phyloP scores from a whole-genome alignment of 768 basidiomycete species.

The Termitomyces sp. region DNA sequence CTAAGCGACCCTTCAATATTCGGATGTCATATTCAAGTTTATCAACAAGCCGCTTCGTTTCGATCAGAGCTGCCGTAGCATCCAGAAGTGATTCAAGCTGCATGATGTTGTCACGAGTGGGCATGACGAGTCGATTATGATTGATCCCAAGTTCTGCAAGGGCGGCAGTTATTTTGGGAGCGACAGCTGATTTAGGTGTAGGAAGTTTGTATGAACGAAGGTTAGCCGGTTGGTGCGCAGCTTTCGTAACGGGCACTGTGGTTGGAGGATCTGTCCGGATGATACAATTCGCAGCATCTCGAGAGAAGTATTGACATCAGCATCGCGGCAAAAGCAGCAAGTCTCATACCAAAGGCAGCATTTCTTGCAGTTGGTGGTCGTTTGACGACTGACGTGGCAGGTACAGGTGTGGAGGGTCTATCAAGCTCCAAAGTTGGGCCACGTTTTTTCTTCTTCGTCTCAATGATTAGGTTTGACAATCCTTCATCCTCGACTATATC shows the following conservation, averaged over 20 bases:
- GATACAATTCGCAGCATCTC: slow-evolving; percentile 72
- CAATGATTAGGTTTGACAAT: slow-evolving; percentile 36
- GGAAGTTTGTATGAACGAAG: slow-evolving; percentile 87
- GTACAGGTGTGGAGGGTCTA: slow-evolving; percentile 42
- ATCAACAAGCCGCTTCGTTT: slow-evolving; percentile 85
- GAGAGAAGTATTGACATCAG: slow-evolving; percentile 9
- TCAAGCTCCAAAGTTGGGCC: slow-evolving; percentile 35
- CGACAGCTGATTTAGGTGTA: slow-evolving; percentile 64
- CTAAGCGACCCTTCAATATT: slow-evolving; percentile 58
- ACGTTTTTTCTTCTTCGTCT: slow-evolving; percentile 60
- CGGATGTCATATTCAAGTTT: slow-evolving; percentile 82
- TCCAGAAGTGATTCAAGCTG: slow-evolving; percentile 71
- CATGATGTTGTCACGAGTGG: slow-evolving; percentile 75
- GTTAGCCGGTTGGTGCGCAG: slow-evolving; percentile 71
- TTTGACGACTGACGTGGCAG: slow-evolving; percentile 29
- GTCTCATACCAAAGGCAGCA: slow-evolving; percentile 47
- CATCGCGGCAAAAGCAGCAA: neutral
- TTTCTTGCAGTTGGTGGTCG: slow-evolving; percentile 47
- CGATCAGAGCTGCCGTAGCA: slow-evolving; percentile 68
- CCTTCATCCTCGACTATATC: slow-evolving; percentile 69
- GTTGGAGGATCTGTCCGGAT: slow-evolving; percentile 54
- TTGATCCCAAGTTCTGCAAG: slow-evolving; percentile 74
- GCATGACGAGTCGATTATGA: slow-evolving; percentile 83
- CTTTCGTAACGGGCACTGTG: slow-evolving; percentile 58
- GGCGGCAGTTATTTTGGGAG: slow-evolving; percentile 71